phyloP scores from a whole-genome alignment of 257 asterid genomes.

The Fraxinus americana region DNA sequence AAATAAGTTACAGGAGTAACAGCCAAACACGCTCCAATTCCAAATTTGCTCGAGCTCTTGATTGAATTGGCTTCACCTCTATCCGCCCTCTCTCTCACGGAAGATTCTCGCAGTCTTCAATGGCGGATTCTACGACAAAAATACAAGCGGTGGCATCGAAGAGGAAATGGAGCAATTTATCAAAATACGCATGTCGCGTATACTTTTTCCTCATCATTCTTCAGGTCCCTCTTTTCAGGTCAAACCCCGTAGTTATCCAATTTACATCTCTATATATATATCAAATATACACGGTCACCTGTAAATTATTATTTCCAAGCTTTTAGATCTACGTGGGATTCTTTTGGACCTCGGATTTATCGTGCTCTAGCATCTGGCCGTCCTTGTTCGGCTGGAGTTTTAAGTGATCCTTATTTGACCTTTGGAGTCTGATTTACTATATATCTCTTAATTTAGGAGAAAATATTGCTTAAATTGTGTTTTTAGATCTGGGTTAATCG shows the following conservation, averaged over 20 bases:
- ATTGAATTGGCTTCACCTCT: background rate
- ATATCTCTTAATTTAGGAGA: constrained; percentile 6
- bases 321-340: background rate
- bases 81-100: background rate
- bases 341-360: background rate
- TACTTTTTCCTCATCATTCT: constrained; percentile 66
- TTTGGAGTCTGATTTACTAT: constrained; percentile 16
- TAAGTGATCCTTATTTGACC: background rate
- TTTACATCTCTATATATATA: background rate
- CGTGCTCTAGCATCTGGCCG: background rate
- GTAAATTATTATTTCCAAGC: background rate
- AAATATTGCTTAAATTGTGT: background rate
- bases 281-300: background rate
- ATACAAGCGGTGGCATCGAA: constrained; percentile 24
- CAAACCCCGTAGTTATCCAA: background rate
- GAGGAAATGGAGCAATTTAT: constrained; percentile 68
- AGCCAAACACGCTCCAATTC: background rate
- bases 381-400: background rate
- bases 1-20: background rate
- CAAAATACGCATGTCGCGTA: constrained; percentile 63
- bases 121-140: constrained; percentile 32
- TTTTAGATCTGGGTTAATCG: constrained; percentile 24
- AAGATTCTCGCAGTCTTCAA: constrained; percentile 23
- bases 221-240: constrained; percentile 98
- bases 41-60: background rate